Percentiles rank a stretch among this genome's conserved stretches.
phyloP scores from a whole-genome alignment of 2,329 filamentous ascomycete species.

The Davidsoniella eucalypti region DNA sequence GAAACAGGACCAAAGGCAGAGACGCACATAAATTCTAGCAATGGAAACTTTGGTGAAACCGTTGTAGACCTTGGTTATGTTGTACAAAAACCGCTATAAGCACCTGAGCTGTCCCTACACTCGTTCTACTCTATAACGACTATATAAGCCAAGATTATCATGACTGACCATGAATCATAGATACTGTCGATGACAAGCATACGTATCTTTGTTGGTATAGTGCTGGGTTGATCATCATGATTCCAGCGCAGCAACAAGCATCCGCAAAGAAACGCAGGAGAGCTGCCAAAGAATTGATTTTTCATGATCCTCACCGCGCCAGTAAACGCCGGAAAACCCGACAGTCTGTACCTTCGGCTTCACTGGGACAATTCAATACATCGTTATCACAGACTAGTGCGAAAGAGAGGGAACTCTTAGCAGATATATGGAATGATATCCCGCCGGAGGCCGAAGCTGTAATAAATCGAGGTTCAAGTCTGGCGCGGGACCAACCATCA shows the following conservation, averaged over 20 bases:
- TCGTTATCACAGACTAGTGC: no score
- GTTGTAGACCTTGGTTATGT: slow-evolving; percentile 2
- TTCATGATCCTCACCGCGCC: no score
- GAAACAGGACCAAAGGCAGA: slow-evolving; percentile 11
- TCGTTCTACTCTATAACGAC: not conserved
- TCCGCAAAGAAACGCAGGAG: not conserved
- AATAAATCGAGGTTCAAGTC: no score
- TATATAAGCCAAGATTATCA: not conserved
- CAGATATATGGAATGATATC: no score
- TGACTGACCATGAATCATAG: not conserved
- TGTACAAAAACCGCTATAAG: slow-evolving; percentile 3
- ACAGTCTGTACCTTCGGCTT: no score
- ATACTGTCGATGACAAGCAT: not conserved
- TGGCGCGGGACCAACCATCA: no score
- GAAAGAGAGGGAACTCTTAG: no score
- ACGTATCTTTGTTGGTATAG: not conserved
- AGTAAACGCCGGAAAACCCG: no score
- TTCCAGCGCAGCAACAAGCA: not conserved
- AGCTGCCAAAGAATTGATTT: not conserved
- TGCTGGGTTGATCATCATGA: not conserved
- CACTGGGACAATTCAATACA: no score
- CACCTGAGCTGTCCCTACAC: slow-evolving; percentile 6
- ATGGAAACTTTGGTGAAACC: slow-evolving; percentile 1
- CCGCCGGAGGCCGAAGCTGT: no score
- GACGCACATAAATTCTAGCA: not conserved